A percentile compares a stretch with the other conserved stretches of the same genome.
These are phyloP conservation scores for Boletales sp. DNA, from an alignment of 768 basidiomycete species.

Conservation along the genomic window DNA sequence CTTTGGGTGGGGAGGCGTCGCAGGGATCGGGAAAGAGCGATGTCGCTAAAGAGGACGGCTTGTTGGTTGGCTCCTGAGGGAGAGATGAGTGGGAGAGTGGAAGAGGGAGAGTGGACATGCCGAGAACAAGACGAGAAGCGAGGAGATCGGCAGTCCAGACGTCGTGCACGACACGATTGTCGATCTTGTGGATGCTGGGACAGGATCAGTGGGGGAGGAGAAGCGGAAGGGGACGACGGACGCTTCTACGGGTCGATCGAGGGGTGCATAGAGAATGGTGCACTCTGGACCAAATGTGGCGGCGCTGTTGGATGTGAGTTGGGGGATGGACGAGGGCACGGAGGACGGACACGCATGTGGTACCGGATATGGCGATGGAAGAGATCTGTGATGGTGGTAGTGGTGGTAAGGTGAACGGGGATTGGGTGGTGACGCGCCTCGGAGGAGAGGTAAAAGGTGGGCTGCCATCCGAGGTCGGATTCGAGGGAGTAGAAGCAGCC, in stretches of 20 bases:
- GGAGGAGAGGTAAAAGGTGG: conserved; percentile 39
- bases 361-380: conserved; percentile 46
- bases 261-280: conserved; percentile 42
- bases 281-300: conserved; percentile 54
- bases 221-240: conserved; percentile 10
- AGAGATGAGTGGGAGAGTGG: neutral
- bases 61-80: conserved; percentile 50
- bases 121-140: conserved; percentile 48
- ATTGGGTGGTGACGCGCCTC: conserved; percentile 8
- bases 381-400: conserved; percentile 39
- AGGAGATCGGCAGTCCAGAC: conserved; percentile 54
- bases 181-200: conserved; percentile 26
- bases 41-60: conserved; percentile 50
- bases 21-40: conserved; percentile 37
- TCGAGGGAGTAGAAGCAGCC: conserved; percentile 48
- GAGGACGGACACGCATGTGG: conserved; percentile 45
- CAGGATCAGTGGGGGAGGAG: neutral
- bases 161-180: conserved; percentile 45
- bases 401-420: conserved; percentile 2
- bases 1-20: conserved; percentile 50
- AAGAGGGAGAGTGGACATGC: conserved; percentile 27
- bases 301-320: conserved; percentile 38
- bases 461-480: conserved; percentile 33
- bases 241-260: conserved; percentile 41
- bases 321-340: neutral